phyloP scores from a whole-genome alignment of 2,329 filamentous ascomycete species.

The Monosporascus sp. region DNA sequence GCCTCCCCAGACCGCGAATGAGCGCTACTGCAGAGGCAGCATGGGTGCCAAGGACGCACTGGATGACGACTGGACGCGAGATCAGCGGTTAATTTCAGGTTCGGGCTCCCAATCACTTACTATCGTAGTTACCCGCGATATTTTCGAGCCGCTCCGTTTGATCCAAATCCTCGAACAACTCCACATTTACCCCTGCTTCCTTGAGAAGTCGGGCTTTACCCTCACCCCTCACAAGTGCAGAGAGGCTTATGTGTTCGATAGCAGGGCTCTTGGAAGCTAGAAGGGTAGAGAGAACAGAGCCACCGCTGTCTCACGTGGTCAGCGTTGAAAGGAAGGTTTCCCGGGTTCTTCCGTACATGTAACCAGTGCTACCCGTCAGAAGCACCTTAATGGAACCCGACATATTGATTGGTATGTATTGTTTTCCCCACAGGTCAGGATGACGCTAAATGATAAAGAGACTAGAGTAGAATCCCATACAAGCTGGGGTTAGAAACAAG shows the following conservation, averaged over 20 bases:
- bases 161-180: not conserved
- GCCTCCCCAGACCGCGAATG: constrained; percentile 35
- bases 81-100: not conserved
- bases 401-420: not conserved
- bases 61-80: constrained; percentile 32
- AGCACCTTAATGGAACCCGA: constrained; percentile 6
- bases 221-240: constrained; percentile 15
- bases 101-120: not conserved
- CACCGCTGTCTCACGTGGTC: constrained; percentile 3
- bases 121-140: not conserved
- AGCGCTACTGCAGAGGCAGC: constrained; percentile 32
- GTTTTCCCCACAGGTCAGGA: no score
- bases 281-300: constrained; percentile 14
- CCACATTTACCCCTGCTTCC: not conserved
- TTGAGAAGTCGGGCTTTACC: constrained; percentile 7
- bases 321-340: not conserved
- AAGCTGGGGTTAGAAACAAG: no score
- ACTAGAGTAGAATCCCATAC: no score
- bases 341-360: constrained; percentile 4
- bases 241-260: constrained; percentile 10
- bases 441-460: no score
- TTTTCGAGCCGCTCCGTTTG: constrained; percentile 10
- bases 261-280: constrained; percentile 10
- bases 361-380: constrained; percentile 20
- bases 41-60: constrained; percentile 36